phyloP scores from a whole-genome alignment of 306 rosid species.

The Dicorynia guianensis region DNA sequence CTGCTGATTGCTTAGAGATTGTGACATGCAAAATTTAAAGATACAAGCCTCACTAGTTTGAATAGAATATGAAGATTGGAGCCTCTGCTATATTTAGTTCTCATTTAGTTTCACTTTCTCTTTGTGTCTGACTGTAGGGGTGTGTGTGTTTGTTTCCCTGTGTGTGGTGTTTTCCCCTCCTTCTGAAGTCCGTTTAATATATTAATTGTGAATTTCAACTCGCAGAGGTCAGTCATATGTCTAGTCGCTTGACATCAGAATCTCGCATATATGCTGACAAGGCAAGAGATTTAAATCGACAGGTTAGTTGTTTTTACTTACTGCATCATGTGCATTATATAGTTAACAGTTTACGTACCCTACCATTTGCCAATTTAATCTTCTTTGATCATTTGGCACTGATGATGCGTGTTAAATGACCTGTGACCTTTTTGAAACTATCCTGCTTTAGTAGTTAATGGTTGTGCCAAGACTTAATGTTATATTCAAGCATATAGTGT shows the following conservation, averaged over 20 bases:
- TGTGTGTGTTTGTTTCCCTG: conserved; percentile 2
- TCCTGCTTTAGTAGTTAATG: conserved; percentile 4
- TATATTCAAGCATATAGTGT: conserved; percentile 11
- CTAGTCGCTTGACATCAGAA: conserved; percentile 91
- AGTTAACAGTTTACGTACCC: background rate
- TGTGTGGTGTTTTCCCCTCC: conserved; percentile 25
- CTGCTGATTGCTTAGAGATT: conserved; percentile 30
- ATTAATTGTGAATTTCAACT: conserved; percentile 43
- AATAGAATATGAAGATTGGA: conserved; percentile 18
- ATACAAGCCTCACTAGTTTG: conserved; percentile 6
- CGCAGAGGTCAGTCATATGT: conserved; percentile 99
- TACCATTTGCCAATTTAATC: background rate
- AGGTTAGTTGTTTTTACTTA: conserved; percentile 65
- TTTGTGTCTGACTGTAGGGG: background rate
- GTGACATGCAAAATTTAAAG: conserved; percentile 3
- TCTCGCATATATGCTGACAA: conserved; percentile 92
- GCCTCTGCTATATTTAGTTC: conserved; percentile 7
- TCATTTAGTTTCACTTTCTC: conserved; percentile 20
- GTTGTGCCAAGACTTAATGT: conserved; percentile 18
- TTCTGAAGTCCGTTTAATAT: background rate
- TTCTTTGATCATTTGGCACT: background rate
- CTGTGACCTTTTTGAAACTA: conserved; percentile 17
- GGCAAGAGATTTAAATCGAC: conserved; percentile 92
- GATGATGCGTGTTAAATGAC: conserved; percentile 1
- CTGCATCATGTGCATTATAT: background rate